Conservation (phyloP, 225 moss, liverwort and hornwort genomes). For the Polytrichum commune region DNA sequence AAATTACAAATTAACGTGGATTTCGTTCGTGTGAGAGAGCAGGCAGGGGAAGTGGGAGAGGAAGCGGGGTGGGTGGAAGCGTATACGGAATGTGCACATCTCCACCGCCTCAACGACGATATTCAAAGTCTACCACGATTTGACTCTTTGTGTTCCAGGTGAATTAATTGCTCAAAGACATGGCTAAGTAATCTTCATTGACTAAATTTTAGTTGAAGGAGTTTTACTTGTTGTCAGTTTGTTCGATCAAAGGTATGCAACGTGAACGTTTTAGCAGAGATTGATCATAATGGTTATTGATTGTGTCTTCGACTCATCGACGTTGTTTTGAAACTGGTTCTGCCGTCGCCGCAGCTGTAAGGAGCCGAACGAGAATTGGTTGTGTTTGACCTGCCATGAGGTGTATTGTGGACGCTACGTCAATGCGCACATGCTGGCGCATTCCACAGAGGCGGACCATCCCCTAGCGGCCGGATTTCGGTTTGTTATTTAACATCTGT, state of each 20-base stretch:
- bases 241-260: neutral
- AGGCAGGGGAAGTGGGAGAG: slow-evolving; percentile 36
- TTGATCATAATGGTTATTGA: neutral
- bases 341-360: slow-evolving; percentile 39
- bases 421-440: slow-evolving; percentile 62
- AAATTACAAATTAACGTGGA: too few relatives aligned
- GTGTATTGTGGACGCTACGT: slow-evolving; percentile 62
- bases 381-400: slow-evolving; percentile 51
- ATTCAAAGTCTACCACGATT: slow-evolving; percentile 35
- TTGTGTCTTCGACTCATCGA: slow-evolving; percentile 6
- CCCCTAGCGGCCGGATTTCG: slow-evolving; percentile 53
- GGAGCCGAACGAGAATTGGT: slow-evolving; percentile 58
- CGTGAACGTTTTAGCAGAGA: neutral
- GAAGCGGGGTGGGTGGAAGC: slow-evolving; percentile 59
- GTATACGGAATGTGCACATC: slow-evolving; percentile 48
- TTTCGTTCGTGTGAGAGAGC: neutral
- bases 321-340: neutral
- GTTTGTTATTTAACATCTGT: slow-evolving; percentile 8
- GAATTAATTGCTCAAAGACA: slow-evolving; percentile 7
- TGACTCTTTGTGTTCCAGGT: slow-evolving; percentile 51
- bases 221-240: neutral
- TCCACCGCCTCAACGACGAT: slow-evolving; percentile 35
- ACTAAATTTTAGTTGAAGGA: neutral
- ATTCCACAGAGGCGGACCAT: slow-evolving; percentile 47
- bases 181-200: too few relatives aligned